Percentiles rank a stretch among this genome's conserved stretches.
These are phyloP conservation scores for Mycena amicta DNA, from an alignment of 768 basidiomycete species.

Conservation along the genomic window DNA sequence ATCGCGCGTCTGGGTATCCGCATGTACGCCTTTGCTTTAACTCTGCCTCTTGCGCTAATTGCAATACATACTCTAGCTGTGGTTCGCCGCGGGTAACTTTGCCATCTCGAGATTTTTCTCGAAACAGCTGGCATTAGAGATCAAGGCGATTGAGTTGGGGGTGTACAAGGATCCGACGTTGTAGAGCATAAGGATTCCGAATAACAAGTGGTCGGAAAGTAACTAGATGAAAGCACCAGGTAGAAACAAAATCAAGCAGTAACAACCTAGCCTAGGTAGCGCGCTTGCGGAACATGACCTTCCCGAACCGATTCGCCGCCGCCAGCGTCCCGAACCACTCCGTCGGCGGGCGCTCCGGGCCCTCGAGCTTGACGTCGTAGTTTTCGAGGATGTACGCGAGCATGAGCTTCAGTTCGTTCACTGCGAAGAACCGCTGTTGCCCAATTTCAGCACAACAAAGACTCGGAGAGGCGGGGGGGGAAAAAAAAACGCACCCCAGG, in stretches of 20 bases:
- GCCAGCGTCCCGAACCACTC: slow-evolving; percentile 26
- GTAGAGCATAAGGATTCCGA: too few relatives aligned
- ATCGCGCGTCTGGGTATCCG: slow-evolving; percentile 45
- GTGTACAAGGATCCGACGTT: too few relatives aligned
- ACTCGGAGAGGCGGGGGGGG: not conserved
- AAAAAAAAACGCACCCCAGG: slow-evolving; percentile 8
- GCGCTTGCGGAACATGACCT: slow-evolving; percentile 32
- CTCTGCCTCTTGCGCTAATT: not conserved
- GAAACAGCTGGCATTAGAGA: slow-evolving; percentile 38
- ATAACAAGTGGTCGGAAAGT: too few relatives aligned
- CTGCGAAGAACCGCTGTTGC: slow-evolving; percentile 46
- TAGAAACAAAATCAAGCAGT: too few relatives aligned
- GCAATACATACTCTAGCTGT: too few relatives aligned
- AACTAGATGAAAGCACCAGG: too few relatives aligned
- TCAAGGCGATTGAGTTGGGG: slow-evolving; percentile 38
- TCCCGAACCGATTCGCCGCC: slow-evolving; percentile 28
- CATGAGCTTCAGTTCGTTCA: slow-evolving; percentile 45
- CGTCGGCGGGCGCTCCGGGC: slow-evolving; percentile 29
- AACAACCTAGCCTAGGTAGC: too few relatives aligned
- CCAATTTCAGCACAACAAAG: slow-evolving; percentile 2
- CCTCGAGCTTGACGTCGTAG: slow-evolving; percentile 43
- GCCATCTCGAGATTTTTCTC: slow-evolving; percentile 33
- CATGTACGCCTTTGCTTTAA: slow-evolving; percentile 33
- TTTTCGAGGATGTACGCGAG: slow-evolving; percentile 43
- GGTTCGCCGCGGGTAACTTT: slow-evolving; percentile 44